Evolutionary conservation across 1,139 yeast genomes (phyloP).

Genomic region (Scheffersomyces quercinus): DNA sequence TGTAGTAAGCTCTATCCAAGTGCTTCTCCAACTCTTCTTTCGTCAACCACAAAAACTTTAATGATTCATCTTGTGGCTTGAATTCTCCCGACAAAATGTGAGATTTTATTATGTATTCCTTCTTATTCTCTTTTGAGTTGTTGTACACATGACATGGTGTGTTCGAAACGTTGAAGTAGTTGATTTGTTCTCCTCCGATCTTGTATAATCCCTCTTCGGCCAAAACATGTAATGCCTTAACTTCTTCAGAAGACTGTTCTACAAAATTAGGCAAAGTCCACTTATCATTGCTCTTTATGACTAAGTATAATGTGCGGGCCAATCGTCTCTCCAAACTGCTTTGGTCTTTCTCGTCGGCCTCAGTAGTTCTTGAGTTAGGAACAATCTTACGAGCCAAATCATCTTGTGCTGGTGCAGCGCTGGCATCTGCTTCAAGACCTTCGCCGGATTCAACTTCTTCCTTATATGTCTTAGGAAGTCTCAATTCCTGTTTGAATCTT

Average conservation of each 20-base stretch:
- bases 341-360: conserved; percentile 72
- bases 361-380: conserved; percentile 71
- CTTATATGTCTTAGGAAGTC: conserved; percentile 60
- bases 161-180: conserved; percentile 86
- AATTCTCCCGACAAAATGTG: conserved; percentile 90
- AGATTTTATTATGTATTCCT: conserved; percentile 78
- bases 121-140: conserved; percentile 25
- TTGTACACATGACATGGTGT: conserved; percentile 77
- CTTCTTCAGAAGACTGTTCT: conserved; percentile 25
- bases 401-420: conserved; percentile 32
- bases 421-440: conserved; percentile 34
- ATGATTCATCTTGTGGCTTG: conserved; percentile 42
- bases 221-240: conserved; percentile 61
- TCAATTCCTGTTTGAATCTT: conserved; percentile 73
- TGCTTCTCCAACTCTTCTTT: conserved; percentile 70
- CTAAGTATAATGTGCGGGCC: conserved; percentile 75
- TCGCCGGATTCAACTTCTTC: conserved; percentile 27
- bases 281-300: conserved; percentile 44
- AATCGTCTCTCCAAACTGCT: conserved; percentile 77
- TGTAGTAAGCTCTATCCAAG: conserved; percentile 58
- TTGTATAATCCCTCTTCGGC: conserved; percentile 75
- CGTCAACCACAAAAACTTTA: conserved; percentile 73
- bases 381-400: conserved; percentile 68
- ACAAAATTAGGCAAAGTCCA: conserved; percentile 83
- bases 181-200: conserved; percentile 74